Base-by-base conservation (phyloP, 305 asterid genomes). In the Rubia balearica region DNA sequence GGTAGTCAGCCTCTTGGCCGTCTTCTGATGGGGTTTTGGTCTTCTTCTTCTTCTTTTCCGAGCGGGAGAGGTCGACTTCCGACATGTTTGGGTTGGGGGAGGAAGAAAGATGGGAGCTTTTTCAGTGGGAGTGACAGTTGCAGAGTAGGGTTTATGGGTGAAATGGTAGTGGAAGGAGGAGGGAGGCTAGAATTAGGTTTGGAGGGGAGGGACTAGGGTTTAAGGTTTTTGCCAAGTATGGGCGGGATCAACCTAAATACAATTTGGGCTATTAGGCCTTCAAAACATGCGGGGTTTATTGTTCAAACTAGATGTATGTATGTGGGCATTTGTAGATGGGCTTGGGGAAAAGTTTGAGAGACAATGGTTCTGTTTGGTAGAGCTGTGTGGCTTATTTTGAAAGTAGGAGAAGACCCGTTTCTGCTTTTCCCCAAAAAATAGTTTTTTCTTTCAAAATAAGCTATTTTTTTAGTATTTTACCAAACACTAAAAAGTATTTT, bases 21-120 rank as follows among this genome's bases (percentile, higher is more conserved):
- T 65, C 36, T 57, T 21, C 57, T 0, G 71, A 87, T 6, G 85
- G 6, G 16, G 70, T 65, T 76, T 86, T 88, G 81, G 56, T 83
- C 38, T 83, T 89, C 90, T 89, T 92, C 76, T 90, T 93, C 89
- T 84, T 90, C 81, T 87, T 89, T 73, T 84, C 96, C 56, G 94
- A 75, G 24, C 81, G 85, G 22, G 88, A 69, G 14, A 82, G 81
- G 59, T 90, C 93, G 49, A 84, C 68, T 43, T 87, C 97, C 22
- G 95, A 78, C 98, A 92, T 92, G 88, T 91, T 59, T 72, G 57
- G 33, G 24, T 41, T 17, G 6, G 24, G 62, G 1, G 68, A 48
- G 8, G 10, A 48, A 64, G 24, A 45, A 17, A 40, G 30, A 57
- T 62, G 42, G 67, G 2, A 17, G 67, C 46, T 7, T 12, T 12